These are phyloP conservation scores for Loxodes magnus DNA, from an alignment of 73 alveolate genomes.

Conservation along the genomic window DNA sequence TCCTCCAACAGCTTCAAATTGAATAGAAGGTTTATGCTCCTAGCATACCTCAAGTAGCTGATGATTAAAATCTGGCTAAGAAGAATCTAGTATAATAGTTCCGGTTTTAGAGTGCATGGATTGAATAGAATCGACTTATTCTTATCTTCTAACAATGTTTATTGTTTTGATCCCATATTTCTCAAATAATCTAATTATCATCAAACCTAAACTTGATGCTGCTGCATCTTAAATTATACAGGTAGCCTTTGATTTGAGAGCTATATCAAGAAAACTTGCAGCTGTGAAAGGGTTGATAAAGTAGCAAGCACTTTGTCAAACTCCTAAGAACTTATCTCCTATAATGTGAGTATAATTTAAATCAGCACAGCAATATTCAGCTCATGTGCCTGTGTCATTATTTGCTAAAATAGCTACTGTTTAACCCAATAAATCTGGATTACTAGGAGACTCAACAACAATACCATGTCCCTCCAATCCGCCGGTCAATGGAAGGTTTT, in stretches of 20 bases:
- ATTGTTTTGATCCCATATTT: conserved; percentile 42
- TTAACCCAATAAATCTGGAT: conserved; percentile 73
- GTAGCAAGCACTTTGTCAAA: background rate
- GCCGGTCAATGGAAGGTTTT: conserved; percentile 38
- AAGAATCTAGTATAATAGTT: conserved; percentile 17
- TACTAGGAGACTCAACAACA: conserved; percentile 61
- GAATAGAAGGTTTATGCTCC: conserved; percentile 45
- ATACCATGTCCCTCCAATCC: conserved; percentile 72
- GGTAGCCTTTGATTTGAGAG: background rate
- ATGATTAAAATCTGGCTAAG: conserved; percentile 29
- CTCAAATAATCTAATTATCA: conserved; percentile 38
- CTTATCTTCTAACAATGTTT: conserved; percentile 68
- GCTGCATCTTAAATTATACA: conserved; percentile 71
- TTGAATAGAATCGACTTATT: conserved; percentile 39
- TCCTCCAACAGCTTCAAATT: conserved; percentile 70
- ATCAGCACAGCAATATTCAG: conserved; percentile 65
- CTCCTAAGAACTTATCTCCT: background rate
- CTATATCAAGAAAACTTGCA: background rate
- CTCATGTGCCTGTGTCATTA: conserved; percentile 65
- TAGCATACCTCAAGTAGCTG: conserved; percentile 27
- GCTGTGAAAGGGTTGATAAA: conserved; percentile 10
- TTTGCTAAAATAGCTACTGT: conserved; percentile 71
- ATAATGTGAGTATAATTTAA: background rate
- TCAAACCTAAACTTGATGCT: conserved; percentile 59
- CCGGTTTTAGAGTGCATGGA: conserved; percentile 36